Evolutionary conservation across 73 alveolate genomes (phyloP), one percentile per base, ranked within the genome.

Genomic region (Paramecium pentaurelia): DNA sequence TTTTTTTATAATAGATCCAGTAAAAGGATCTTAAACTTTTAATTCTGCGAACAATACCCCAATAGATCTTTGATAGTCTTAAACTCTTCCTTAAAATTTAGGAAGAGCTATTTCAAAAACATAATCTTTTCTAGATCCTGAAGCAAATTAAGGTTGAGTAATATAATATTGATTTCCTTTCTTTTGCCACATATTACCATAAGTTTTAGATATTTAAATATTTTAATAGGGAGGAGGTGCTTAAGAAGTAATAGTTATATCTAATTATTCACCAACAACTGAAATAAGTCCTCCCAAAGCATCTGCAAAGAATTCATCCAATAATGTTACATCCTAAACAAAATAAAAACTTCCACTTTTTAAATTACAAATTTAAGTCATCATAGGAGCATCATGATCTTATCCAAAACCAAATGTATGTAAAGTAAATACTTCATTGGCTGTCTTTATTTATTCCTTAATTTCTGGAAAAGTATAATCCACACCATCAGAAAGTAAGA

Each of bases 271-370:
- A 59, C 93, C 93, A n/a, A 92, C 93, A 28, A 87, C 92, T 8
- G 95, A 58, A 20, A 92, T 38, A 16, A 92, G 64, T 12, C 86
- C 95, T 6, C 95, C 95, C 28, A 92, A 92, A 86, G 93, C 92
- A 83, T 92, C 86, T 27, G 77, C 86, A 58, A 92, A 92, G 92
- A 68, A 86, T 80, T 64, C 88, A 54, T 86, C 93, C 40, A 92
- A 59, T 85, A 71, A 60, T 16, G 86, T 32, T 40, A 75, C 70
- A 36, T 86, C 71, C 28, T 85, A 84, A n/a, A 95, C 93, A 93
- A 47, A 93, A 87, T 94, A 95, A 86, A 95, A 95, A 10, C 95
- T 86, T 18, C 98, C 98, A 77, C 95, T 95, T 83, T 95, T 94
- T 54, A 92, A 68, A 77, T 87, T 80, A 22, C 97, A 94, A 27